Evolutionary conservation across 1,284 basidiomycete species (phyloP).

Genomic region (Pascua sp.): DNA sequence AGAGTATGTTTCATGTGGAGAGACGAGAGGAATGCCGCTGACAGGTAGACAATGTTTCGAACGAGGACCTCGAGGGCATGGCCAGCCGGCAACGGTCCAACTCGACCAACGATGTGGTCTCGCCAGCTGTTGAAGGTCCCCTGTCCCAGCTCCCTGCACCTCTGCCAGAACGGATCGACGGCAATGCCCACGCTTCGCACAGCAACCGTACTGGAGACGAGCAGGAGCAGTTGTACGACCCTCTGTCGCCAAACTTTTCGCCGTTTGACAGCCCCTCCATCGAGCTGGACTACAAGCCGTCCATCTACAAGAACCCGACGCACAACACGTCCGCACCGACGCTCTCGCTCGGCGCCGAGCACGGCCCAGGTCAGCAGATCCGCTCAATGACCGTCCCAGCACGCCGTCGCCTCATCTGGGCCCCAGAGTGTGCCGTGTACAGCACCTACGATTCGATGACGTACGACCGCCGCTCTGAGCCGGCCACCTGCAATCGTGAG

Average conservation of each 20-base stretch:
- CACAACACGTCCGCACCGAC: constrained; percentile 71
- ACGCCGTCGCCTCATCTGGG: constrained; percentile 73
- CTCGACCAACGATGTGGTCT: constrained; percentile 63
- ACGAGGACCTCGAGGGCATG: constrained; percentile 32
- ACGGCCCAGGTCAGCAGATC: constrained; percentile 6
- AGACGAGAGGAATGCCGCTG: neutral
- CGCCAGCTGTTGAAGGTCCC: constrained; percentile 61
- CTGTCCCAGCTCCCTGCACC: constrained; percentile 72
- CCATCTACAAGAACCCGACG: constrained; percentile 24
- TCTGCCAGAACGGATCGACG: constrained; percentile 80
- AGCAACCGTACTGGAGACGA: constrained; percentile 6
- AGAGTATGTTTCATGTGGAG: constrained; percentile 59
- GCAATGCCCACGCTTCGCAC: constrained; percentile 62
- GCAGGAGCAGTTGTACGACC: constrained; percentile 41
- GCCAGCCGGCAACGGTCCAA: constrained; percentile 62
- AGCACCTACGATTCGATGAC: constrained; percentile 87
- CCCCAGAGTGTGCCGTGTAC: constrained; percentile 87
- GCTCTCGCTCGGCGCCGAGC: constrained; percentile 60
- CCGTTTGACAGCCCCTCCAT: constrained; percentile 35
- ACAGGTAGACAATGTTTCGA: constrained; percentile 31
- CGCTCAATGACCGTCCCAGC: constrained; percentile 38
- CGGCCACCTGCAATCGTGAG: constrained; percentile 86
- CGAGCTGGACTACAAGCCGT: constrained; percentile 15
- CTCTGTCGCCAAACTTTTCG: constrained; percentile 59
- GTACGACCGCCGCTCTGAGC: constrained; percentile 92